Evolutionary conservation across 768 basidiomycete genomes (phyloP).

Genomic region (Termitomyces sp.): DNA sequence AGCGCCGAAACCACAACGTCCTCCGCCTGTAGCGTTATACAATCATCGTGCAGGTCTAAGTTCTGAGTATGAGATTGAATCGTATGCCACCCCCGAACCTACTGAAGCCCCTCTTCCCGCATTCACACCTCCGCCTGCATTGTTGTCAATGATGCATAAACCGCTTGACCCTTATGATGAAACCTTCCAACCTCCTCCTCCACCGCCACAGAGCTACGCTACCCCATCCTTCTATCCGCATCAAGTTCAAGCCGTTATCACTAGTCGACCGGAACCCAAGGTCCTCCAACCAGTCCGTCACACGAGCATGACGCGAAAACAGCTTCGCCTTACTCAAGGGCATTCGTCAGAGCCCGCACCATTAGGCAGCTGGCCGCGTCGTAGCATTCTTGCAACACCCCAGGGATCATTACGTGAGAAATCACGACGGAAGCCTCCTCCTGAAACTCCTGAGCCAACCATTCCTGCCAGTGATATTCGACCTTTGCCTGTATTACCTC

Average conservation of each 20-base stretch:
- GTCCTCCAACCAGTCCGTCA: neutral
- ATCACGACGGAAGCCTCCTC: slow-evolving; percentile 23
- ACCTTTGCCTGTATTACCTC: neutral
- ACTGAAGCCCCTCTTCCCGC: slow-evolving; percentile 16
- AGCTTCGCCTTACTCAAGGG: slow-evolving; percentile 13
- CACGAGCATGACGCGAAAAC: slow-evolving; percentile 17
- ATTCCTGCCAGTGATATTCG: neutral
- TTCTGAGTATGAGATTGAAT: slow-evolving; percentile 46
- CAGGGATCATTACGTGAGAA: no score
- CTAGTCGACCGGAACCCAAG: neutral
- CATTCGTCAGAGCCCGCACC: slow-evolving; percentile 38
- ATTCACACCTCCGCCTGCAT: slow-evolving; percentile 14
- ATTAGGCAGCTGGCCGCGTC: slow-evolving; percentile 51
- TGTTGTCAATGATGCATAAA: slow-evolving; percentile 7
- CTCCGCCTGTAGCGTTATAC: slow-evolving; percentile 30
- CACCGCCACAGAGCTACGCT: slow-evolving; percentile 6
- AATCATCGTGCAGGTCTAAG: slow-evolving; percentile 37
- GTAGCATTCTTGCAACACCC: slow-evolving; percentile 35
- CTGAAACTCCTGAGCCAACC: neutral
- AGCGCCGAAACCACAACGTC: slow-evolving; percentile 40
- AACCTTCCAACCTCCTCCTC: slow-evolving; percentile 11
- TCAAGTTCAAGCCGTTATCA: slow-evolving; percentile 19
- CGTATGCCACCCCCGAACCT: slow-evolving; percentile 30
- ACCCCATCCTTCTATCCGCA: slow-evolving; percentile 30
- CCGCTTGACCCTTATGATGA: slow-evolving; percentile 4